phyloP scores from a whole-genome alignment of 164 flowering plant species.

The Paratinospora sagittata region DNA sequence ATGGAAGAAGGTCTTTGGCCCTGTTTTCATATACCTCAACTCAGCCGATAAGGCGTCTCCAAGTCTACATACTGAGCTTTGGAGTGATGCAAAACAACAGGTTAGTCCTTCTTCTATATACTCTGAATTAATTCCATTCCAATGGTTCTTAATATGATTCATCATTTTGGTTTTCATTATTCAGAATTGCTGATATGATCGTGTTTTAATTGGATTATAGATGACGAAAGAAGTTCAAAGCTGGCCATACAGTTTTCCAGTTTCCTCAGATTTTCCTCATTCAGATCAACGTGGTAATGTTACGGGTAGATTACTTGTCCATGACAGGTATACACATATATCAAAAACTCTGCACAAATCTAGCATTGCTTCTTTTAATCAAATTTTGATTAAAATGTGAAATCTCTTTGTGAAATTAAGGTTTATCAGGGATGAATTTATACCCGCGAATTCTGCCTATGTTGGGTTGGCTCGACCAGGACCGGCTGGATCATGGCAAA shows the following conservation, averaged over 20 bases:
- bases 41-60: conserved; percentile 21
- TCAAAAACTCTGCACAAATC: neutral
- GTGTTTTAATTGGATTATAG: too few relatives aligned
- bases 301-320: conserved; percentile 53
- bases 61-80: conserved; percentile 34
- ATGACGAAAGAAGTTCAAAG: conserved; percentile 47
- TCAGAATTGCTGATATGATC: too few relatives aligned
- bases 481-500: conserved; percentile 81
- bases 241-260: conserved; percentile 84
- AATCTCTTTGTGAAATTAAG: conserved; percentile 19
- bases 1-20: conserved; percentile 96
- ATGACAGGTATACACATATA: conserved; percentile 37
- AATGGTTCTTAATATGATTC: neutral
- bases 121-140: too few relatives aligned
- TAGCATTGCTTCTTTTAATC: neutral
- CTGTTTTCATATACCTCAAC: conserved; percentile 70
- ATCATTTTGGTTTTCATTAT: too few relatives aligned
- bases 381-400: neutral
- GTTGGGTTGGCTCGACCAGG: conserved; percentile 82
- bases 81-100: conserved; percentile 80
- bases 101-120: conserved; percentile 27
- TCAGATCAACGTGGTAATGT: conserved; percentile 52
- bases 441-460: conserved; percentile 50
- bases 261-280: conserved; percentile 51
- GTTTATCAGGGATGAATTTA: conserved; percentile 26